A percentile compares a stretch with the other conserved stretches of the same genome.
phyloP scores from a whole-genome alignment of 352 stramenopile genomes.

The Pythium sp. region DNA sequence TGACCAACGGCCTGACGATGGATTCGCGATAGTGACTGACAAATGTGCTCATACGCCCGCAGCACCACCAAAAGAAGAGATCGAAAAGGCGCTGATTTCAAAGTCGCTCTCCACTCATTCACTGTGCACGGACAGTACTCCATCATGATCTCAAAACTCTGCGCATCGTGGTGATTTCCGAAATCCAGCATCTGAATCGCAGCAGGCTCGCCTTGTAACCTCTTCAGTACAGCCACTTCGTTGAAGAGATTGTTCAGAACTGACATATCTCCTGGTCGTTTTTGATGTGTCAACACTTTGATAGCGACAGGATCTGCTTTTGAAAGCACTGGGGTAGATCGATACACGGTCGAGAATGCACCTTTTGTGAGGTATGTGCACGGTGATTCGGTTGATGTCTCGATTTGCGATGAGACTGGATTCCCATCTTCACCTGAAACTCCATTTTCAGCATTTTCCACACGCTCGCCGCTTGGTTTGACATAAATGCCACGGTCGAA shows the following conservation, averaged over 20 bases:
- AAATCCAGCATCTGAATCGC: conserved; percentile 62
- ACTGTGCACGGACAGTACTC: conserved; percentile 59
- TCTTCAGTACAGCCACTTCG: conserved; percentile 50
- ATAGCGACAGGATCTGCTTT: conserved; percentile 29
- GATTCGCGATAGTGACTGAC: conserved; percentile 31
- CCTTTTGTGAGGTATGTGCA: conserved; percentile 44
- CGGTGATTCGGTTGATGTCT: background rate
- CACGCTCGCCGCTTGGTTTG: background rate
- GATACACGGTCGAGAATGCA: conserved; percentile 47
- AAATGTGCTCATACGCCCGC: conserved; percentile 38
- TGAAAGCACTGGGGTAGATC: conserved; percentile 22
- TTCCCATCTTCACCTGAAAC: background rate
- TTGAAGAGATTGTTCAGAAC: conserved; percentile 45
- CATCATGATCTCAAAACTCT: conserved; percentile 54
- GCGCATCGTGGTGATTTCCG: conserved; percentile 35
- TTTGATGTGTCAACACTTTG: conserved; percentile 52
- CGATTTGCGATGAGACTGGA: background rate
- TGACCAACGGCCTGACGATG: conserved; percentile 47
- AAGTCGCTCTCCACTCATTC: conserved; percentile 35
- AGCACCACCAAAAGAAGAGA: conserved; percentile 42
- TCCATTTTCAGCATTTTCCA: conserved; percentile 1
- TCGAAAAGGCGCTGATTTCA: conserved; percentile 33
- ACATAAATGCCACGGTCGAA: conserved; percentile 43
- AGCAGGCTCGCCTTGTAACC: conserved; percentile 40
- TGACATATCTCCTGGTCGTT: conserved; percentile 37